phyloP scores from a whole-genome alignment of 768 basidiomycete species.

The Phanerodontia chrysosporium region DNA sequence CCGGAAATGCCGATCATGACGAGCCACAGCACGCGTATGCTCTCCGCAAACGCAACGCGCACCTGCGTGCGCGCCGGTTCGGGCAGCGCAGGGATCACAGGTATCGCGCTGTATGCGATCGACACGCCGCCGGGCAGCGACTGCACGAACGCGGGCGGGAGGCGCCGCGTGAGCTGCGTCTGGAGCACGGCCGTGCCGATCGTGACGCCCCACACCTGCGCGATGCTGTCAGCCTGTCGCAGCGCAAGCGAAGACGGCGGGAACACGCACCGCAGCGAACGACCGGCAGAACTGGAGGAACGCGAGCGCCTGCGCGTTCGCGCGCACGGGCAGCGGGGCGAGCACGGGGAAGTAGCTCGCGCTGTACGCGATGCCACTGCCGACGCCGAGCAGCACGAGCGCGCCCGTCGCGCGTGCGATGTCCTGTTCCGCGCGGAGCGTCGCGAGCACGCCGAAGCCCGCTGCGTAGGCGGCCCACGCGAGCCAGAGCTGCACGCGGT shows the following conservation, averaged over 20 bases:
- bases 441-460: constrained; percentile 2
- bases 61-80: constrained; percentile 26
- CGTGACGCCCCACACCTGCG: constrained; percentile 29
- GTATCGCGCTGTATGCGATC: constrained; percentile 20
- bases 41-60: constrained; percentile 27
- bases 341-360: constrained; percentile 12
- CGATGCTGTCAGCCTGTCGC: background rate
- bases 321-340: constrained; percentile 10
- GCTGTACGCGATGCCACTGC: constrained; percentile 4
- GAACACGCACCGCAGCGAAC: background rate
- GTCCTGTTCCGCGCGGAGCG: background rate
- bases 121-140: constrained; percentile 17
- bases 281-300: constrained; percentile 19
- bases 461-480: constrained; percentile 6
- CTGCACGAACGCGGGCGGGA: constrained; percentile 23
- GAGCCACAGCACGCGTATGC: constrained; percentile 27
- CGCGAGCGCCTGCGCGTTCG: constrained; percentile 12
- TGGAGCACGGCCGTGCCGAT: constrained; percentile 29
- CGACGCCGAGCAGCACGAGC: constrained; percentile 6
- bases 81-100: constrained; percentile 16
- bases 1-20: constrained; percentile 25
- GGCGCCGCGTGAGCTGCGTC: constrained; percentile 24
- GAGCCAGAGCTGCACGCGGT: constrained; percentile 11
- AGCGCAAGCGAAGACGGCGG: background rate
- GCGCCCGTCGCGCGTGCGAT: constrained; percentile 3